Conservation (phyloP, 2,329 filamentous ascomycete genomes). For the Exophiala sideris region DNA sequence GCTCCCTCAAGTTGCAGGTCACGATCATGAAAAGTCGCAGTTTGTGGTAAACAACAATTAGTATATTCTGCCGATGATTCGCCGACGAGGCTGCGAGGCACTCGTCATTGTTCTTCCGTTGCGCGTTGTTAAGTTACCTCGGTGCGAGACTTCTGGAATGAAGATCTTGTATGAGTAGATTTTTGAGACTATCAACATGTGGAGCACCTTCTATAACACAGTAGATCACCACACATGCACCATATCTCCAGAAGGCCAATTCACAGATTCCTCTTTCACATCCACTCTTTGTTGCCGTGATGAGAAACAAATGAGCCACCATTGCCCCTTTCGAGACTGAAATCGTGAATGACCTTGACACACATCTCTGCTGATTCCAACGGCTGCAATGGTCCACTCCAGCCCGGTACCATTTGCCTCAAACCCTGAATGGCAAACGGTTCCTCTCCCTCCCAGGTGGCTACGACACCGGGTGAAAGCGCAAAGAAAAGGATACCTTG, state of each 20-base stretch:
- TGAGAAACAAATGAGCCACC: conserved; percentile 56
- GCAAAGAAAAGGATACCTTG: conserved; percentile 53
- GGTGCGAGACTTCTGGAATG: background rate
- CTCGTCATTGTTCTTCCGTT: conserved; percentile 5
- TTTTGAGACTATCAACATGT: too few species aligned
- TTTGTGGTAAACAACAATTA: too few species aligned
- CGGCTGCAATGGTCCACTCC: conserved; percentile 11
- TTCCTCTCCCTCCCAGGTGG: conserved; percentile 29
- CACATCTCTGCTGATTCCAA: conserved; percentile 9
- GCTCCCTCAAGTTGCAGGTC: too few species aligned
- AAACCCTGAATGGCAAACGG: conserved; percentile 1
- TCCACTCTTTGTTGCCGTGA: conserved; percentile 52
- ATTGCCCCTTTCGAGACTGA: conserved; percentile 27
- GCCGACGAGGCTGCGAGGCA: background rate
- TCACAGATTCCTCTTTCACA: conserved; percentile 35
- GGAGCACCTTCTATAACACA: too few species aligned
- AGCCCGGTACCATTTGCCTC: conserved; percentile 5
- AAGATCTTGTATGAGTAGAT: too few species aligned
- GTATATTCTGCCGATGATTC: background rate
- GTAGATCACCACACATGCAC: too few species aligned
- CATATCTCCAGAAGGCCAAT: too few species aligned
- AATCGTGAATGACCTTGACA: conserved; percentile 10
- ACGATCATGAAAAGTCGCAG: too few species aligned
- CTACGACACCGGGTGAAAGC: conserved; percentile 53
- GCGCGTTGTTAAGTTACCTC: background rate